Evolutionary conservation across 352 stramenopile genomes (phyloP).

Genomic region (Phytophthora melonis): DNA sequence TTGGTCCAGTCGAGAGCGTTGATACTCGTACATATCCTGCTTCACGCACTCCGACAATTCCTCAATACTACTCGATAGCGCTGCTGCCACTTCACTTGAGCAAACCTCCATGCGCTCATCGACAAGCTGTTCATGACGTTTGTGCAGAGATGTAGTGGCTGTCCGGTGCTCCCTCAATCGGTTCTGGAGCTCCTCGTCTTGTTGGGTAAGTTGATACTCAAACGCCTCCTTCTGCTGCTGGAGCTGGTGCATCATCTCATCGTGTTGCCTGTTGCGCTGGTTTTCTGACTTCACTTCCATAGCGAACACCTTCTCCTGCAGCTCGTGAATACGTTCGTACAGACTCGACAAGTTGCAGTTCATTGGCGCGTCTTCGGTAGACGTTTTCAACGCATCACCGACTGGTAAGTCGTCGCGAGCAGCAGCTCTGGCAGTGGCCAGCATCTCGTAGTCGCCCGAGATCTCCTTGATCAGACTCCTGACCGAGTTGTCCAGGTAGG

Average conservation of each 20-base stretch:
- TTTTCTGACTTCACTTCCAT: constrained; percentile 16
- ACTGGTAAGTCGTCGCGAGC: not conserved
- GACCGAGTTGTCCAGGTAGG: constrained; percentile 26
- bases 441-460: constrained; percentile 12
- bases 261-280: constrained; percentile 18
- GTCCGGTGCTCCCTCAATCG: constrained; percentile 18
- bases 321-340: constrained; percentile 27
- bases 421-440: constrained; percentile 11
- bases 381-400: not conserved
- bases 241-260: constrained; percentile 16
- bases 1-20: constrained; percentile 25
- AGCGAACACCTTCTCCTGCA: constrained; percentile 20
- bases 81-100: constrained; percentile 19
- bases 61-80: constrained; percentile 12
- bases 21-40: constrained; percentile 25
- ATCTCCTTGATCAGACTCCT: constrained; percentile 26
- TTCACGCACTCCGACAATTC: constrained; percentile 28
- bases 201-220: constrained; percentile 16
- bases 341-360: constrained; percentile 20
- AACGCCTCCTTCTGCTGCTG: constrained; percentile 26
- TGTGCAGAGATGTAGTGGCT: not conserved
- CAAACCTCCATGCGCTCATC: constrained; percentile 19
- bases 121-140: constrained; percentile 21
- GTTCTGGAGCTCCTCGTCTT: constrained; percentile 20
- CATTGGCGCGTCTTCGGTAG: not conserved